Conservation (phyloP, 129 eudicot genomes). For the Ambrosia trifida region DNA sequence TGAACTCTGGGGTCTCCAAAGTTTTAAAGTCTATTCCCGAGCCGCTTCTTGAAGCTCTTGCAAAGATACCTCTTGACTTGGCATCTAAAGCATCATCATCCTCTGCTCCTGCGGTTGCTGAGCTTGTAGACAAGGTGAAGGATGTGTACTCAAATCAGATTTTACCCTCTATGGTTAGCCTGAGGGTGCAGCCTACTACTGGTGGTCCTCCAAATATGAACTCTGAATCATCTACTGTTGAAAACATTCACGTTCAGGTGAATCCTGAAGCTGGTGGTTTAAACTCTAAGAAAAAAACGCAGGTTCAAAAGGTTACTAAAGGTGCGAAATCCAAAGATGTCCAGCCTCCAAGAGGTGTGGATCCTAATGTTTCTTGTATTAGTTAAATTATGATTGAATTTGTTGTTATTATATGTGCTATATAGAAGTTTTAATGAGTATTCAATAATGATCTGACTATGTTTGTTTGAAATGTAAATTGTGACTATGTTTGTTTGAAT, state of each 20-base stretch:
- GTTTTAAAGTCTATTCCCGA: constrained; percentile 54
- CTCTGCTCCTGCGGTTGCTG: constrained; percentile 45
- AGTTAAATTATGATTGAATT: too few relatives aligned
- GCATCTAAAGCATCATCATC: constrained; percentile 44
- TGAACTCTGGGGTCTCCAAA: constrained; percentile 41
- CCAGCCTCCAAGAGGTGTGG: constrained; percentile 21
- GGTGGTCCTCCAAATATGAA: constrained; percentile 15
- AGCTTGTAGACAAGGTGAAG: constrained; percentile 47
- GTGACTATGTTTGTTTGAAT: too few relatives aligned
- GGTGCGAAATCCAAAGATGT: constrained; percentile 21
- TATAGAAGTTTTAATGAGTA: too few relatives aligned
- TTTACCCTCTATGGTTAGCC: constrained; percentile 8
- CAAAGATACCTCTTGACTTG: constrained; percentile 45
- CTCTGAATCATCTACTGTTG: constrained; percentile 14
- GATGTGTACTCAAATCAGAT: constrained; percentile 34
- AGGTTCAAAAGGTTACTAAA: constrained; percentile 13
- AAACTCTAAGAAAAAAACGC: constrained; percentile 14
- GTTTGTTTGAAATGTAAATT: too few relatives aligned
- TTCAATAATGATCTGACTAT: too few relatives aligned
- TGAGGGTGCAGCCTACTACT: not conserved
- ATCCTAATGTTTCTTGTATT: constrained; percentile 36
- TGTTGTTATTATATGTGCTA: too few relatives aligned
- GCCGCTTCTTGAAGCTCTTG: constrained; percentile 40
- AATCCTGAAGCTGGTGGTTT: constrained; percentile 11
- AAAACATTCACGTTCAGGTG: not conserved